Conservation (phyloP, 1,139 yeast species). For the Geotrichum aggregatum region DNA sequence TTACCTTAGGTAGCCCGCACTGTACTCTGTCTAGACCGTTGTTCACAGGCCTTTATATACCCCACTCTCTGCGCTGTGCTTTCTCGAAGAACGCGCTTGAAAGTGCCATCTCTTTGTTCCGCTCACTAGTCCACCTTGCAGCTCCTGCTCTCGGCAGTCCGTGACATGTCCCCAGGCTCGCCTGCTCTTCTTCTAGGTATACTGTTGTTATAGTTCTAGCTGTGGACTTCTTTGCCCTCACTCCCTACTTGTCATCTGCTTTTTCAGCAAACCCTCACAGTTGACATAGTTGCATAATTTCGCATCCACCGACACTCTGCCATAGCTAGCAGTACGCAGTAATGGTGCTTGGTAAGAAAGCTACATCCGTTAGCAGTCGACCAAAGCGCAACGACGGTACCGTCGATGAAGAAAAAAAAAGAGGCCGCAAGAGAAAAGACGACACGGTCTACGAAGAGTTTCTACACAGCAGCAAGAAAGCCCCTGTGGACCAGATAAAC, state of each 20-base stretch:
- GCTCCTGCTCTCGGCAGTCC: not conserved
- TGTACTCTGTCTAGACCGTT: too few species aligned
- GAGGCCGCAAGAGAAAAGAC: conserved; percentile 14
- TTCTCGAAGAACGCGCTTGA: not conserved
- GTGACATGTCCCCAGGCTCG: not conserved
- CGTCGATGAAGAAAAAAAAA: conserved; percentile 10
- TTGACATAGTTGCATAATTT: not conserved
- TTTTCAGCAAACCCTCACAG: not conserved
- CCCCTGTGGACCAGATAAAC: conserved; percentile 29
- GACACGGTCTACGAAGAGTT: conserved; percentile 18
- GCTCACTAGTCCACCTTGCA: not conserved
- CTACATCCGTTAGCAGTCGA: conserved; percentile 13
- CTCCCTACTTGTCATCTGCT: conserved; percentile 3
- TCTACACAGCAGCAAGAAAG: conserved; percentile 19
- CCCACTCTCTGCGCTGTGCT: too few species aligned
- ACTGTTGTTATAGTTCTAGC: not conserved
- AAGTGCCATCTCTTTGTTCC: not conserved
- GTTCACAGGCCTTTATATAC: too few species aligned
- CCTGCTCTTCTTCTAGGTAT: not conserved
- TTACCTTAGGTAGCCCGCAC: too few species aligned
- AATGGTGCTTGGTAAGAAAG: conserved; percentile 4
- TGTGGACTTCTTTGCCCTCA: not conserved
- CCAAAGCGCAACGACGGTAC: not conserved
- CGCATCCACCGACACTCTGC: conserved; percentile 3
- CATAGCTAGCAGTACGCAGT: conserved; percentile 10